These are phyloP conservation scores for Aspergillus diversus DNA, from an alignment of 495 filamentous ascomycete genomes.

Conservation along the genomic window DNA sequence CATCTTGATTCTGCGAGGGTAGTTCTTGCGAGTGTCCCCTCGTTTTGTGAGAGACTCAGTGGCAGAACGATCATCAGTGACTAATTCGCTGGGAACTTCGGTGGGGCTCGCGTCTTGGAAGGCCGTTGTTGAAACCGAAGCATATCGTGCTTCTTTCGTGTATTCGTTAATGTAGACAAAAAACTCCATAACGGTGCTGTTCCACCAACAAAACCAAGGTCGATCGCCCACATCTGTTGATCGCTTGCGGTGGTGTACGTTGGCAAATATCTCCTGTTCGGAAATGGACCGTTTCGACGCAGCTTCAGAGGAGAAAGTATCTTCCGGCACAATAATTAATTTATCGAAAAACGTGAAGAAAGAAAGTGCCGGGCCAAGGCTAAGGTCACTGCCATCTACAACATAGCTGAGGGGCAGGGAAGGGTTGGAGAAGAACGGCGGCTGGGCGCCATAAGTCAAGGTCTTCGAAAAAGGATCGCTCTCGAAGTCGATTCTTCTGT, in stretches of 20 bases:
- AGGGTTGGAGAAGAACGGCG: constrained; percentile 55
- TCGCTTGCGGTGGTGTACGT: constrained; percentile 42
- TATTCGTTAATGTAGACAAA: constrained; percentile 76
- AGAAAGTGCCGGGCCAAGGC: constrained; percentile 74
- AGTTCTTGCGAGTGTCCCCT: constrained; percentile 39
- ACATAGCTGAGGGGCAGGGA: constrained; percentile 62
- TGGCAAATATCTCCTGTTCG: constrained; percentile 32
- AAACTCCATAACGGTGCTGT: constrained; percentile 75
- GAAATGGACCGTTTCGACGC: constrained; percentile 34
- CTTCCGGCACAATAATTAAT: constrained; percentile 71
- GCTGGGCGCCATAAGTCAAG: constrained; percentile 74
- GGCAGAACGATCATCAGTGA: background rate
- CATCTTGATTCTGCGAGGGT: constrained; percentile 76
- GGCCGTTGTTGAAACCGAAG: constrained; percentile 30
- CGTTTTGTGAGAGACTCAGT: constrained; percentile 25
- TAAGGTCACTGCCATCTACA: constrained; percentile 62
- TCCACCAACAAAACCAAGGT: constrained; percentile 91
- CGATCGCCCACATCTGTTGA: constrained; percentile 62
- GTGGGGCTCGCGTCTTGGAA: constrained; percentile 26
- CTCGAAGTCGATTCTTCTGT: constrained; percentile 34
- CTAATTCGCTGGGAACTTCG: constrained; percentile 15
- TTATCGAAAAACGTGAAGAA: constrained; percentile 77
- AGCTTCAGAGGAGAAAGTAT: constrained; percentile 41
- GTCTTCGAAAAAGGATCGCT: constrained; percentile 35
- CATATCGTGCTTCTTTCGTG: constrained; percentile 42